Base-by-base conservation (phyloP, 2,329 filamentous ascomycete species). In the Trichoderma sp. region DNA sequence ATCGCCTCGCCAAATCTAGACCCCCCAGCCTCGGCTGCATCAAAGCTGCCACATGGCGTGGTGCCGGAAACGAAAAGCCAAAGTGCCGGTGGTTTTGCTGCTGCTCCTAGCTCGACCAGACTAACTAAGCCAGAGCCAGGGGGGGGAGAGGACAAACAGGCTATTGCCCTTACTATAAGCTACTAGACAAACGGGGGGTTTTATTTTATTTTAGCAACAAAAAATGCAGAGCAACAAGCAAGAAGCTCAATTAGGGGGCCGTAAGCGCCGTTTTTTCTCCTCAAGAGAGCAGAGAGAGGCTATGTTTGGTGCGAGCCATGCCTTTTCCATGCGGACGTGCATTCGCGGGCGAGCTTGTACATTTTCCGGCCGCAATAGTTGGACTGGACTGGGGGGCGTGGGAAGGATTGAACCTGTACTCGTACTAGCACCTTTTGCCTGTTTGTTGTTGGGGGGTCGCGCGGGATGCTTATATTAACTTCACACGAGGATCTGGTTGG, bases 401-500 rank as follows among this genome's bases (percentile, higher is more conserved):
- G 28, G 15, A 43, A 21, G 57, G 47, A 53, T 53, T 53, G 26
- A 6, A 28, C 26, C 9, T n/a, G 34, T 36, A 36, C 34, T 15
- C 34, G 34, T 36, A 36, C 34, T 53, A 53, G 47, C 43, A 32
- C 24, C 24, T 56, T 56, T 56, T 57, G 43, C 43, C 43, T 57
- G 24, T 57, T 57, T 57, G 24, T 30, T 57, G 18, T 57, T 57
- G 24, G n/a, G n/a, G 47, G 47, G 47, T 21, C 47, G 47, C 43
- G n/a, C 14, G 63, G 21, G 30, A 66, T 56, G 63, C 63, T 66
- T 66, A 66, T 26, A 56, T 66, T 66, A 56, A 36, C 63, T 66
- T 66, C 63, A 66, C 63, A 24, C 51, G 43, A 34, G 15, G 7
- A 21, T 36, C 30, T 21, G 53, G 53, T 66, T 51, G 47, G 47